Evolutionary conservation across 2,329 filamentous ascomycete genomes (phyloP), one percentile per base, ranked within the genome.

Genomic region (Exophiala bonariae): DNA sequence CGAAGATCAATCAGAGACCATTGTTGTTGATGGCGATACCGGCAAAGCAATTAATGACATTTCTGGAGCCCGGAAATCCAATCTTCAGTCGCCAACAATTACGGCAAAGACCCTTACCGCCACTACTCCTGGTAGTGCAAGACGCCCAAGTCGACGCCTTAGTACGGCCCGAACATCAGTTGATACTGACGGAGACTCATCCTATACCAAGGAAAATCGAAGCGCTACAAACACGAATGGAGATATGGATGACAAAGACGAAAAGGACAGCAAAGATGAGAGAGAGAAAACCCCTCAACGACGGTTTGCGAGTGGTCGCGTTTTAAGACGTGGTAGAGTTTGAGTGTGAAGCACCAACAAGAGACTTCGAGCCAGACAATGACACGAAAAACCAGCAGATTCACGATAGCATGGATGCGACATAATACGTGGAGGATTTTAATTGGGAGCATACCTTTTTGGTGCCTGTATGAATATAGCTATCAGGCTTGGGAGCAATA

Each of bases 81-180:
- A 18, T 9, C 16, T 47, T 22, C 50, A 51, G 23, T 56, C 54
- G 26, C 54, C 54, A 3, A 44, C 31, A 3, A 51, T 56, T n/a
- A 47, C 44, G 10, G 44, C 44, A n/a, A 54, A 50, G 30, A 38
- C 44, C 11, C 28, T 54, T 8, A 14, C 41, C 9, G 39, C 50
- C 7, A 44, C 35, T 7, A 52, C 47, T 4, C 51, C 51, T 7
- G 41, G 36, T 11, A 52, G 54, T 18, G 50, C 23, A 26, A 43
- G 41, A 35, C 48, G 54, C 33, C 26, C 34, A 3, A 54, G 50
- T 41, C 47, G 54, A 28, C 50, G 50, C 17, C 49, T 34, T 5
- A 56, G 50, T 36, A 17, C 32, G 10, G 44, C 46, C 5, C 40
- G 47, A 30, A 44, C 45, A 38, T 50, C 47, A 8, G 44, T 51